Percentiles rank a stretch among this genome's conserved stretches.
Evolutionary conservation across 768 basidiomycete genomes (phyloP).

Genomic region (Suillus brevipes): DNA sequence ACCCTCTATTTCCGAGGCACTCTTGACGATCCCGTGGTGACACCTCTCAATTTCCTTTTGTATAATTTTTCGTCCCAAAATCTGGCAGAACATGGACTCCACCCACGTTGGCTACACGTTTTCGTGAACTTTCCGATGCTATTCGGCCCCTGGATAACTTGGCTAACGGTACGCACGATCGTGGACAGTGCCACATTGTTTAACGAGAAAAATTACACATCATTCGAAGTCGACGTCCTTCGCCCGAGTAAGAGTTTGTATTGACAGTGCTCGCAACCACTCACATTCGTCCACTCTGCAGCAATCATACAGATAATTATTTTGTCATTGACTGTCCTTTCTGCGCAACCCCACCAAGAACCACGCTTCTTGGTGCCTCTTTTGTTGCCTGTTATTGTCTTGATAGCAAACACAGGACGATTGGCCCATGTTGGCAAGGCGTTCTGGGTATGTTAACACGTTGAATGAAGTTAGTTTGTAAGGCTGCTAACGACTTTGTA

Average conservation of each 20-base stretch:
- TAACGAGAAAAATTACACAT: conserved; percentile 10
- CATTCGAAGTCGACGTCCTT: conserved; percentile 17
- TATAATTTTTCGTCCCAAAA: conserved; percentile 39
- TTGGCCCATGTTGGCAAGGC: conserved; percentile 24
- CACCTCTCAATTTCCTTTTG: conserved; percentile 39
- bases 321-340: conserved; percentile 30
- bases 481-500: conserved; percentile 10
- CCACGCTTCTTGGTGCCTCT: conserved; percentile 39
- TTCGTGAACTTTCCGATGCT: conserved; percentile 42
- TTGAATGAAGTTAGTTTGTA: not conserved
- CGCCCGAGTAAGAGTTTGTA: conserved; percentile 17
- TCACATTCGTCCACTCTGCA: conserved; percentile 15
- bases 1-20: conserved; percentile 34
- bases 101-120: conserved; percentile 41
- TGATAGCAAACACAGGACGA: conserved; percentile 27
- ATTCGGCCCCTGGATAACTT: conserved; percentile 35
- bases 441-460: conserved; percentile 34
- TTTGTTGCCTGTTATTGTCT: conserved; percentile 33
- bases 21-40: conserved; percentile 24
- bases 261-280: too few species aligned
- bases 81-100: conserved; percentile 40
- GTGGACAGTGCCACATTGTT: conserved; percentile 1
- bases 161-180: conserved; percentile 19
- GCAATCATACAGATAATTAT: conserved; percentile 32
- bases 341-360: conserved; percentile 41